Base-by-base conservation (phyloP, 2,329 filamentous ascomycete species). In the Neofusicoccum sp. region DNA sequence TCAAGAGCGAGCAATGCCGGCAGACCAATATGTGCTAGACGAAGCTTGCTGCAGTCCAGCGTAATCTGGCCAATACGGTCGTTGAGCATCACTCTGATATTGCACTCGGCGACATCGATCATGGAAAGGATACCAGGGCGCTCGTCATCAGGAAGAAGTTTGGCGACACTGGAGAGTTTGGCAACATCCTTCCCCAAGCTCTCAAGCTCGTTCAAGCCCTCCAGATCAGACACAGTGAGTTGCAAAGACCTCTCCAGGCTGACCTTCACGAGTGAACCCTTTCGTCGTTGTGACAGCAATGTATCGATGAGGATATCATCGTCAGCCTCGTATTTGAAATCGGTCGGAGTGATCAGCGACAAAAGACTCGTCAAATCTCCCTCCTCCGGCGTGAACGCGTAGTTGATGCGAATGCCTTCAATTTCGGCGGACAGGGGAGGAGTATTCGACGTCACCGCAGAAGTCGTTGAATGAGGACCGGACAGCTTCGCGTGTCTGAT, bases 301-400 rank as follows among this genome's bases (percentile, higher is more conserved):
- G 92, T 97, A 69, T 98, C 94, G 28, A 99, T 86, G 82, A 99
- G 88, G 65, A 99, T 96, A 70, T 98, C 94, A 69, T 97, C 92
- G 65, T 96, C 91, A 50, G 88, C 87, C 65, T 94, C 89, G 69
- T 95, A 97, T 66, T 93, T 92, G 74, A 95, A 88, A 67, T 93
- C 95, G 0, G 93, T 97, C 0, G 95, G 96, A 6, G 91, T 96
- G 62, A 99, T 91, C 58, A 99, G 83, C 59, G 91, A 89, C 0
- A 99, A 80, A 1, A 99, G 83, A 37, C 89, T 86, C 70, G 93
- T 90, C 0, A 99, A 81, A 74, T 99, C 95, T 16, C 83, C 80
- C 68, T 96, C 89, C 65, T 89, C 89, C 0, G 95, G 94, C 0
- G 84, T 78, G 65, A 84, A 84, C 1, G 92, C 77, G 69, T 91